Base-by-base conservation (phyloP, 441 rosid species). In the Geranium incanum region DNA sequence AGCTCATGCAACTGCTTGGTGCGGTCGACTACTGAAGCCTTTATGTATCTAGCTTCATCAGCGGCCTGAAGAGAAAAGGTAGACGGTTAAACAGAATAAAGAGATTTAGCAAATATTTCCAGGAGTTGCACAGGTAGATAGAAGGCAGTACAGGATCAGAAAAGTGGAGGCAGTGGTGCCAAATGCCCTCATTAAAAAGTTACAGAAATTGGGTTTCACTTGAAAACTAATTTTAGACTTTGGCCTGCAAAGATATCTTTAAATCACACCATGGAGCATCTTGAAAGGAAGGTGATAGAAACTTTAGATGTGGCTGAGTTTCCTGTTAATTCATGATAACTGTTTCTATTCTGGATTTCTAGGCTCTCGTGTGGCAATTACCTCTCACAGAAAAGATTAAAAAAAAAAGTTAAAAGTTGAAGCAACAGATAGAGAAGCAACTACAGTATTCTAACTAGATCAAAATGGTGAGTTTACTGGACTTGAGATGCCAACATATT, bases 41-140 rank as follows among this genome's bases (percentile, higher is more conserved):
- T 85, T 74, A 92, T 80, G 76, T 95, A 91, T 74, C 84, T 89
- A 69, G 88, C 86, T 86, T 95, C 98, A 55, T 92, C 99, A 74
- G 93, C 82, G 50, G 81, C 87, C 96, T 90, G 77, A 16, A 79
- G 11, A 76, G 55, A 57, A 57, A 77, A 72, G 66, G 48, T 18
- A 69, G 4, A 74, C 23, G 33, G 62, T 16, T 62, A 16, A 74
- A 43, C 37, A 66, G 66, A 21, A 21, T 9, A 36, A 19, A 23
- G 13, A 36, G 57, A 16, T 15, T 18, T 15, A 66, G 62, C 68
- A 68, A 37, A 48, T 62, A 69, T 62, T 21, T 15, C 18, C 12
- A 62, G 7, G 37, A 6, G 23, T 19, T 62, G 33, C 66, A 62
- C 7, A 13, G 6, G 60, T 3, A 52, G 18, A 52, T 6, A 19